Base-by-base conservation (phyloP, 2,329 filamentous ascomycete species). In the Diaporthe citrichinensis region DNA sequence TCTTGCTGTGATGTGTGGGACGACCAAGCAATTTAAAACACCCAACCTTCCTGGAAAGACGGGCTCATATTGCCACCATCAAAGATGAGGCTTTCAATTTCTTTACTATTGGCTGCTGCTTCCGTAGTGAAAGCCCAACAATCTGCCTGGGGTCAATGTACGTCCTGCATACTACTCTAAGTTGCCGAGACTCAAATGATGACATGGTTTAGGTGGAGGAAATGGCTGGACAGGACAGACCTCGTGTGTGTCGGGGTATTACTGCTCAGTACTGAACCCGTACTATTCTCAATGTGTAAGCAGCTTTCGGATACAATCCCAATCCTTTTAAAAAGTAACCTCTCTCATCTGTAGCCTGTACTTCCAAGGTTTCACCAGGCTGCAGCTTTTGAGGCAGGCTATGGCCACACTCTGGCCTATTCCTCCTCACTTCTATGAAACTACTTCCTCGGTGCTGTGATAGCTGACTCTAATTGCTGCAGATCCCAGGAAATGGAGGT, bases 221-320 rank as follows among this genome's bases (percentile, higher is more conserved):
- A 49, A n/a, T 34, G 61, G 41, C 2, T 65, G 61, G 61, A 46
- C 61, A 49, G 61, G 61, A 0, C 41, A 65, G 20, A 65, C 61
- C 17, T 46, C 41, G 17, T 65, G 61, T 34, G 9, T 65, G 1
- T 65, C 61, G 28, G 61, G 61, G 17, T 65, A 65, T 34, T 65
- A 34, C 41, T 65, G 61, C 36, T 65, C 61, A 46, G 28, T 65
- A n/a, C 2, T n/a, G 41, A 65, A 49, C 20, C 61, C 61, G 4
- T 49, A 65, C 61, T 65, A 46, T 10, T 65, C 61, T 31, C 61
- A 65, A 34, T 65, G 61, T 34, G 20, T 39, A 39, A 39, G 36
- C 3, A 39, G 36, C 36, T 39, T 5, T 39, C 36, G 36, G 12
- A 39, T 14, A 39, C 3, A 39, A 39, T 14, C 36, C 10, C 4